These are phyloP conservation scores for Pythium utonaiense DNA, from an alignment of 352 stramenopile genomes.

Conservation along the genomic window DNA sequence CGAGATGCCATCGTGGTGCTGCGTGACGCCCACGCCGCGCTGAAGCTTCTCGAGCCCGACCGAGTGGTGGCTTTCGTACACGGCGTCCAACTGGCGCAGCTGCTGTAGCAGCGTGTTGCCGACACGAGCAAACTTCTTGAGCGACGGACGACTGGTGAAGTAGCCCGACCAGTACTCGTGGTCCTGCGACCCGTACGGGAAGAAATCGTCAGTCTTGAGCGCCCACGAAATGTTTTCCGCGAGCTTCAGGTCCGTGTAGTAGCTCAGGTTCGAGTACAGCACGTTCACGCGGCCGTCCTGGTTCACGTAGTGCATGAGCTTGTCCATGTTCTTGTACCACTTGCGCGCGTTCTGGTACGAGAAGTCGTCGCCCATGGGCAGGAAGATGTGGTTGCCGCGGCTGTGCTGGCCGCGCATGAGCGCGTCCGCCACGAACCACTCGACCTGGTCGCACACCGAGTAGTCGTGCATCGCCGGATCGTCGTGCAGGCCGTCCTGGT, in stretches of 20 bases:
- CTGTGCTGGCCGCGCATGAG: constrained; percentile 65
- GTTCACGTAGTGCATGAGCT: constrained; percentile 95
- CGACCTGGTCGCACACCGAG: constrained; percentile 85
- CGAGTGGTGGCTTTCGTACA: constrained; percentile 63
- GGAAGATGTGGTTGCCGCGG: constrained; percentile 81
- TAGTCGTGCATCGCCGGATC: constrained; percentile 83
- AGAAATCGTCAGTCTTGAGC: constrained; percentile 96
- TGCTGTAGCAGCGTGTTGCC: constrained; percentile 88
- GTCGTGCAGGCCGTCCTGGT: constrained; percentile 82
- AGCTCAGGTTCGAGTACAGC: constrained; percentile 95
- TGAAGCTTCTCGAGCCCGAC: constrained; percentile 63
- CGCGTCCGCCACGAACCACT: constrained; percentile 80
- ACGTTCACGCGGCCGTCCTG: constrained; percentile 89
- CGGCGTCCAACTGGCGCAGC: constrained; percentile 88
- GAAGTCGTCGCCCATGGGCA: constrained; percentile 95
- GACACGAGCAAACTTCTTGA: constrained; percentile 92
- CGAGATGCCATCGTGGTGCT: constrained; percentile 96
- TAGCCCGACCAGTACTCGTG: constrained; percentile 96
- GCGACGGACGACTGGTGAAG: constrained; percentile 91
- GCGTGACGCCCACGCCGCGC: constrained; percentile 88
- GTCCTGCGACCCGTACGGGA: constrained; percentile 92
- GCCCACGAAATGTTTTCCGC: constrained; percentile 72
- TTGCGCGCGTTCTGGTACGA: constrained; percentile 85
- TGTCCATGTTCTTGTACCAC: constrained; percentile 96
- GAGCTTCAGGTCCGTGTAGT: constrained; percentile 94